These are phyloP conservation scores for Silene coronaria DNA, from an alignment of 179 eudicot species.

Conservation along the genomic window DNA sequence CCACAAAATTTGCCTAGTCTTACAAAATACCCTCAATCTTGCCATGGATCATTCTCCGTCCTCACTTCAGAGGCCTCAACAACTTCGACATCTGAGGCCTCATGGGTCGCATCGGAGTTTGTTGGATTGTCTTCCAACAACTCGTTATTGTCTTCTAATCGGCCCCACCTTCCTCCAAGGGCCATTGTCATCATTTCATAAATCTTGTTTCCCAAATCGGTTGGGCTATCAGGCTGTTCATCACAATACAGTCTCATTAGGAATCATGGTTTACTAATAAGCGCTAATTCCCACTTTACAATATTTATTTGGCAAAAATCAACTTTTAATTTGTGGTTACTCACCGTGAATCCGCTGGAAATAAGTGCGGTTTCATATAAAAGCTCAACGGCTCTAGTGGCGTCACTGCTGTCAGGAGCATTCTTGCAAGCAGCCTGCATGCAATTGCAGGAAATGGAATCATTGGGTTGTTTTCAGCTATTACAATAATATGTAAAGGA, in stretches of 20 bases:
- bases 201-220: conserved; percentile 85
- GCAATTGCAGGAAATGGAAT: not conserved
- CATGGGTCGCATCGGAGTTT: conserved; percentile 32
- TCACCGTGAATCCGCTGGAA: conserved; percentile 91
- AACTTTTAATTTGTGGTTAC: conserved; percentile 16
- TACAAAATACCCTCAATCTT: conserved; percentile 33
- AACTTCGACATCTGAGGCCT: conserved; percentile 48
- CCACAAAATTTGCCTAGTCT: not conserved
- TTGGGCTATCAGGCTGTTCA: conserved; percentile 88
- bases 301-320: not conserved
- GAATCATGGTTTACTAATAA: not conserved
- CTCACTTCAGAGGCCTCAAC: conserved; percentile 94
- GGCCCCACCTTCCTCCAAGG: conserved; percentile 94
- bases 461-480: not conserved
- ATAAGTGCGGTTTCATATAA: conserved; percentile 77
- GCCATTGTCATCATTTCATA: conserved; percentile 99
- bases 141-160: conserved; percentile 46
- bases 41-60: conserved; percentile 86
- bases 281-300: not conserved
- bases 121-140: conserved; percentile 27
- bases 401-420: conserved; percentile 76
- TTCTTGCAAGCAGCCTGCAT: conserved; percentile 94
- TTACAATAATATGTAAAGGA: not conserved
- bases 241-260: not conserved
- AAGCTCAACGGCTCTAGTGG: conserved; percentile 73